Conservation (phyloP, 768 basidiomycete species). For the Suillus fuscotomentosus region DNA sequence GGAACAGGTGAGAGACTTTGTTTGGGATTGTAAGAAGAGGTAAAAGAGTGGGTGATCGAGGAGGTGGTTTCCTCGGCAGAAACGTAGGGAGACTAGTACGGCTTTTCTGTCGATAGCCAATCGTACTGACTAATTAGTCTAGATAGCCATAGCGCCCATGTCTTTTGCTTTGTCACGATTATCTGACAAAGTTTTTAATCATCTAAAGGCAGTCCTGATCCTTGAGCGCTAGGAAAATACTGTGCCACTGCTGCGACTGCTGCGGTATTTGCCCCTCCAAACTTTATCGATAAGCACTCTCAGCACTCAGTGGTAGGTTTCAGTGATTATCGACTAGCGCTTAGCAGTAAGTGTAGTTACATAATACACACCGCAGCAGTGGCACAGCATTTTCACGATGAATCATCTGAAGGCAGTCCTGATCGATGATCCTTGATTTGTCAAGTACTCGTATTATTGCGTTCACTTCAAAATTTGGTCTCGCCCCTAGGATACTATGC, state of each 20-base stretch:
- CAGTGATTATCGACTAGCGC: too few relatives aligned
- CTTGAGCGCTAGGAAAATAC: too few relatives aligned
- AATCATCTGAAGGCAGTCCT: background rate
- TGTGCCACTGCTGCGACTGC: too few relatives aligned
- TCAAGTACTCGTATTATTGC: background rate
- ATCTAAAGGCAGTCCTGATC: background rate
- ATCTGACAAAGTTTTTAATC: background rate
- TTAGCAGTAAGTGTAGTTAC: too few relatives aligned
- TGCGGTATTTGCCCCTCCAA: too few relatives aligned
- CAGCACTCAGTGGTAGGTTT: too few relatives aligned
- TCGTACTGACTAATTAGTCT: too few relatives aligned
- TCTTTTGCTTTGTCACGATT: background rate
- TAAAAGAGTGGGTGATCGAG: background rate
- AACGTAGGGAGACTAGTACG: background rate
- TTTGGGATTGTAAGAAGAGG: background rate
- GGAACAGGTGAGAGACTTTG: background rate
- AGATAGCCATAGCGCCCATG: background rate
- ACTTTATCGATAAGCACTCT: too few relatives aligned
- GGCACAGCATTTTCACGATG: background rate
- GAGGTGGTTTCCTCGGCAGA: background rate
- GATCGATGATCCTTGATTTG: background rate
- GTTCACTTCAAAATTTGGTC: background rate
- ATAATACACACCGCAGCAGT: too few relatives aligned
- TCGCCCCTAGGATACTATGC: background rate
- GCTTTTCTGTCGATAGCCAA: background rate